Evolutionary conservation across 2,329 filamentous ascomycete genomes (phyloP), one percentile per base, ranked within the genome.

Genomic region (Didymella pomorum): DNA sequence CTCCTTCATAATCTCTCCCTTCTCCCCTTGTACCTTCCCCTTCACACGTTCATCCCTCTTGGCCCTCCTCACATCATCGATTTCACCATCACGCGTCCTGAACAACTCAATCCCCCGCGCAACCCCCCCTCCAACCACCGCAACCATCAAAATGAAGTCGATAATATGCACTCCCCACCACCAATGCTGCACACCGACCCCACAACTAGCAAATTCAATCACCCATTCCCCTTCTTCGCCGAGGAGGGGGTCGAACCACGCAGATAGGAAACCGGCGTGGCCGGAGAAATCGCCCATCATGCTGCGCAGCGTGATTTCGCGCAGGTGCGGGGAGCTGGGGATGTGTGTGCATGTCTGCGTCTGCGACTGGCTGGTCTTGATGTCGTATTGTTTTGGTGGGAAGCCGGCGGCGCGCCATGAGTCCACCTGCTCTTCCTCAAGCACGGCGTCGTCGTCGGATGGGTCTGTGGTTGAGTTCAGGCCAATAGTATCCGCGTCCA

Each of bases 201-300:
- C 83, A 73, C 95, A 99, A 63, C 86, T 90, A 9, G 81, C 82
- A 67, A 95, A 95, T 67, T 94, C 91, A 65, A 91, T 91, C 64
- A 84, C 84, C 95, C 95, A 99, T 74, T 90, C 86, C 64, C 84
- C 84, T 90, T 92, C 97, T 73, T 90, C 86, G 0, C 88, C 1
- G 1, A 78, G 76, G 2, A 83, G 80, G 55, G 85, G 77, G 74
- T 98, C 92, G 72, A 94, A 98, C 94, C 94, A 99, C 0, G 91
- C 84, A 61, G 90, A 95, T 39, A 99, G 78, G 41, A 99, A 81
- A 0, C 93, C 95, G 0, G 93, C 92, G 73, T 97, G 95, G 20
- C 95, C 95, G n/a, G 87, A 89, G 77, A 90, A 99, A 56, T 91
- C 91, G 55, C 95, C 95, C 95, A 99, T 99, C 93, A 99, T 98